Conservation (phyloP, 148 eudicot species). For the Chenopodium suecicum region DNA sequence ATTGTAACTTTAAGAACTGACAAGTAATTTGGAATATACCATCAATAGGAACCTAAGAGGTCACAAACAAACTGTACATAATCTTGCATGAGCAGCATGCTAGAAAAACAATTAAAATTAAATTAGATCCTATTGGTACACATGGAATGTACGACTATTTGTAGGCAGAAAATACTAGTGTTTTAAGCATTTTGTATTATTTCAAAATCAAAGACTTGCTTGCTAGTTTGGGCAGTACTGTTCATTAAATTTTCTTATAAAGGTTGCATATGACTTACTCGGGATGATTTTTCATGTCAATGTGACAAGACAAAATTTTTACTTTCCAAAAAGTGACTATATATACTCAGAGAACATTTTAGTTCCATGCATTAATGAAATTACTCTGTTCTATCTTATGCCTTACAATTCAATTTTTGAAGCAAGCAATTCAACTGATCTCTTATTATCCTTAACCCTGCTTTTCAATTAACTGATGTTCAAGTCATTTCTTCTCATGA, state of each 20-base stretch:
- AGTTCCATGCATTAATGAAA: neutral
- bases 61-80: neutral
- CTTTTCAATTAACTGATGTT: slow-evolving; percentile 48
- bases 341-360: neutral
- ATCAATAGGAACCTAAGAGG: neutral
- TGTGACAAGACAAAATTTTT: neutral
- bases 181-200: neutral
- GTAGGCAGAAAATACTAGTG: neutral
- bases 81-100: neutral
- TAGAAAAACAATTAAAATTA: neutral
- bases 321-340: neutral
- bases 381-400: neutral
- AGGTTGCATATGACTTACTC: slow-evolving; percentile 2
- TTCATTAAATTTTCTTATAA: neutral
- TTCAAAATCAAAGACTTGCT: neutral
- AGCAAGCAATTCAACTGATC: slow-evolving; percentile 40
- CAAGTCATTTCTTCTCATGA: slow-evolving; percentile 58
- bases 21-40: too few species aligned
- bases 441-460: slow-evolving; percentile 58
- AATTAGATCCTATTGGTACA: neutral
- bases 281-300: neutral
- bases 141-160: neutral
- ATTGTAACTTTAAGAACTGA: too few species aligned
- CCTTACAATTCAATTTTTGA: slow-evolving; percentile 52
- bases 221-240: neutral